Evolutionary conservation across 179 eudicot species (phyloP).

Genomic region (Amaranthus tricolor): DNA sequence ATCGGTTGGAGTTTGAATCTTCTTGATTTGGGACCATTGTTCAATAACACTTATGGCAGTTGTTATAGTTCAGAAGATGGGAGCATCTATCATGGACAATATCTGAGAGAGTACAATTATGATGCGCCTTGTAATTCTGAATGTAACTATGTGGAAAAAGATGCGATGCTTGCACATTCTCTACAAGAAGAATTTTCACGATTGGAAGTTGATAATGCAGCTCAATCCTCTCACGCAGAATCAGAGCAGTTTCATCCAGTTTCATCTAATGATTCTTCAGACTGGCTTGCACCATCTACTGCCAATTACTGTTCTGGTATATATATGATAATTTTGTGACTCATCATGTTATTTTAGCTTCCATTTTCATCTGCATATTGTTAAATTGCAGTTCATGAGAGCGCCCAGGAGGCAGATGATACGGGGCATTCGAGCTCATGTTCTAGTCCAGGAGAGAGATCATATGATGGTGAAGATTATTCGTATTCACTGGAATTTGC

Average conservation of each 20-base stretch:
- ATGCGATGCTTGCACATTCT: constrained; percentile 49
- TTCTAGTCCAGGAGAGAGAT: constrained; percentile 64
- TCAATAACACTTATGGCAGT: constrained; percentile 56
- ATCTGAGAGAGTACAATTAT: constrained; percentile 39
- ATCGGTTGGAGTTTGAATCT: constrained; percentile 60
- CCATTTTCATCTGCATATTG: constrained; percentile 23
- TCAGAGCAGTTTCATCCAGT: constrained; percentile 35
- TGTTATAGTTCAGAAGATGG: constrained; percentile 53
- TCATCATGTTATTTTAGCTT: constrained; percentile 11
- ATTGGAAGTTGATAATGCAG: constrained; percentile 50
- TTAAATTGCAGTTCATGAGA: constrained; percentile 48
- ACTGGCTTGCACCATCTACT: constrained; percentile 53
- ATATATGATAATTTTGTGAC: constrained; percentile 16
- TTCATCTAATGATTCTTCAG: constrained; percentile 36
- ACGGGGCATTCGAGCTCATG: constrained; percentile 56
- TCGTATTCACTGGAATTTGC: constrained; percentile 46
- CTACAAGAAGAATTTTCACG: constrained; percentile 72
- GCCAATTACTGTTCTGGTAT: constrained; percentile 53
- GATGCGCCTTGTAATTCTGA: constrained; percentile 35
- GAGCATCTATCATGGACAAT: constrained; percentile 48
- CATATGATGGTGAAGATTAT: constrained; percentile 61
- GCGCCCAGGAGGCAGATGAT: constrained; percentile 40
- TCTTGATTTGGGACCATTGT: constrained; percentile 59
- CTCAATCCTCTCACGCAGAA: constrained; percentile 46
- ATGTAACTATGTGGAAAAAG: constrained; percentile 42